phyloP scores from a whole-genome alignment of 345 rosid species.

The Physaria fendleri region DNA sequence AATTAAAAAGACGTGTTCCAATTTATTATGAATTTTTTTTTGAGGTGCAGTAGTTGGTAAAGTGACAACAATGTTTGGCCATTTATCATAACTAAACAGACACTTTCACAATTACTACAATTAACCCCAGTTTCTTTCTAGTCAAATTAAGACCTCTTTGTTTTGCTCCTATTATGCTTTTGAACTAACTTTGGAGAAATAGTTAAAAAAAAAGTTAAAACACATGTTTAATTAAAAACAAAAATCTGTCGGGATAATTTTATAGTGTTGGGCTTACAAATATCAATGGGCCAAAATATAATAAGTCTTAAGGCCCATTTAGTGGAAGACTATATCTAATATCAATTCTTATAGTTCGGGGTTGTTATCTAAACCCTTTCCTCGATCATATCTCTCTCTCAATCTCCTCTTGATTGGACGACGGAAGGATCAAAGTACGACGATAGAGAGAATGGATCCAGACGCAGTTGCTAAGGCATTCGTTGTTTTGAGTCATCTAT shows the following conservation, averaged over 20 bases:
- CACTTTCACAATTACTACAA: not conserved
- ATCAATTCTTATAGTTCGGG: not conserved
- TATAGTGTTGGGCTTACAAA: not conserved
- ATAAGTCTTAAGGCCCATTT: not conserved
- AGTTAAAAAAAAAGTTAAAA: too few relatives aligned
- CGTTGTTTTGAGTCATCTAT: too few relatives aligned
- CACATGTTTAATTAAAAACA: too few relatives aligned
- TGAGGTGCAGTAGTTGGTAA: conserved; percentile 24
- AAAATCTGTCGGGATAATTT: too few relatives aligned
- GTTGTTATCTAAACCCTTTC: conserved; percentile 4
- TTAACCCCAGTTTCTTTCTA: not conserved
- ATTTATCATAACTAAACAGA: conserved; percentile 13
- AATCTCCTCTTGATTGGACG: not conserved
- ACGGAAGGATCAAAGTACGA: conserved; percentile 10
- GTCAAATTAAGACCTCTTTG: not conserved
- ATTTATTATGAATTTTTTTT: not conserved
- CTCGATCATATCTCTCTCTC: not conserved
- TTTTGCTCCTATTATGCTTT: not conserved
- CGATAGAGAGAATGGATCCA: conserved; percentile 53
- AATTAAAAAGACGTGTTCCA: conserved; percentile 3
- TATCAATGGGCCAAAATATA: not conserved
- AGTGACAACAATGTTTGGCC: conserved; percentile 28
- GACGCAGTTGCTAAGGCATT: too few relatives aligned
- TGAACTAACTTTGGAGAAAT: too few relatives aligned
- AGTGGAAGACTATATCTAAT: too few relatives aligned